Base-by-base conservation (phyloP, 192 early-diverging fungal genomes). In the Jimgerdemannia flammicorona region DNA sequence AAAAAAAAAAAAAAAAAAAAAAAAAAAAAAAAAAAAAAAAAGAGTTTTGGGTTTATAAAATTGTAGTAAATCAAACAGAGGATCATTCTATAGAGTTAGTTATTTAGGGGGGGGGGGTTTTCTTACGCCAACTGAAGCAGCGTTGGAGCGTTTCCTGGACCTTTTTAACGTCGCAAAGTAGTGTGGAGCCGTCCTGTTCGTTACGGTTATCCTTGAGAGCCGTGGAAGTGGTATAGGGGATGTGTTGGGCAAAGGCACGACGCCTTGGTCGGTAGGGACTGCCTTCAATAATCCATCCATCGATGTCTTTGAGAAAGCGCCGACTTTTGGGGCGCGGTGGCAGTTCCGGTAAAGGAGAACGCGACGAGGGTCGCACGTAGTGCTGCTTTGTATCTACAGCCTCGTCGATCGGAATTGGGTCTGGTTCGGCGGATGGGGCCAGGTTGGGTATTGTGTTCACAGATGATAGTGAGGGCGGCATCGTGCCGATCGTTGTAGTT, bases 201-300 rank as follows among this genome's bases (percentile, higher is more conserved):
- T 84, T 84, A 54, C 49, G 4, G 10, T 77, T 79, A 70, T 64
- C 74, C 68, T 78, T 80, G 40, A 84, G 49, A 3, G 82, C 82
- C 18, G 77, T 69, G 11, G 79, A 77, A 17, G 80, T 44, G 3
- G 77, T 77, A 54, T 54, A 54, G 11, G 49, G 49, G 40, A 84
- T 75, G 72, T 80, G 72, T 1, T 78, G 77, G n/a, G 79, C 79
- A 42, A 76, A 80, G 1, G 78, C 75, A 43, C 77, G 70, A 44
- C 83, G 79, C 17, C 76, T 77, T 69, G 68, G 66, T 20, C 86
- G 79, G 72, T 85, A 87, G 0, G 83, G 82, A 66, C 86, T 84
- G 43, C 85, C 85, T 3, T 84, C 84, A 18, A 85, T 81, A 43
- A 85, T 75, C 86, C 86, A 87, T 9, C 84, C 81, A 69, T 78